These are phyloP conservation scores for Penicillium sclerotigenum DNA, from an alignment of 2,329 filamentous ascomycete species.

Conservation along the genomic window DNA sequence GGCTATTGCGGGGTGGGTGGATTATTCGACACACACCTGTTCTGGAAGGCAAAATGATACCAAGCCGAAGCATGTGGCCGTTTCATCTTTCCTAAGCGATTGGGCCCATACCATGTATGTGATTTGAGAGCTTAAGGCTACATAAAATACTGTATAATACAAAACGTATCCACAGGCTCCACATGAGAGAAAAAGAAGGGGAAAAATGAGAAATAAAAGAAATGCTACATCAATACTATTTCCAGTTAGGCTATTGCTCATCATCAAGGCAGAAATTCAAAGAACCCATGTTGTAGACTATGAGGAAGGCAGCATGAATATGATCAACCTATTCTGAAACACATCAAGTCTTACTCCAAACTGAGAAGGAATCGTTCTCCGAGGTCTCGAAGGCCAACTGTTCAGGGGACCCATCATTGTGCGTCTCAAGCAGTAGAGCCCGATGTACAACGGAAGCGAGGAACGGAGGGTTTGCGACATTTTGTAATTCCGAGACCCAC, in stretches of 20 bases:
- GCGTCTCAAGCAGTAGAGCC: not conserved
- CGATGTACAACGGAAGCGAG: not conserved
- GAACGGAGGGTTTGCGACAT: not conserved
- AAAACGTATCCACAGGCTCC: not conserved
- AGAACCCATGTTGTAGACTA: too few relatives aligned
- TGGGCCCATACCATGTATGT: not conserved
- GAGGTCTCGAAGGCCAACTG: not conserved
- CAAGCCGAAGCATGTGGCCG: not conserved
- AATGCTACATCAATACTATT: not conserved
- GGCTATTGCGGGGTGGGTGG: constrained; percentile 6
- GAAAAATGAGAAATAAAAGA: not conserved
- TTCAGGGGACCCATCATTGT: not conserved
- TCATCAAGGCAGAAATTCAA: not conserved
- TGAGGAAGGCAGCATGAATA: not conserved
- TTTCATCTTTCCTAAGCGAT: not conserved
- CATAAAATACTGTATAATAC: constrained; percentile 2
- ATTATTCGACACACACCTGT: not conserved
- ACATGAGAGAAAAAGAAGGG: not conserved
- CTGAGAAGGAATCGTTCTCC: not conserved
- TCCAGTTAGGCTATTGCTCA: not conserved
- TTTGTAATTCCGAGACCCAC: constrained; percentile 2
- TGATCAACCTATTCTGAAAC: not conserved
- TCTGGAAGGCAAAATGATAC: not conserved
- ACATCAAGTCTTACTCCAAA: not conserved
- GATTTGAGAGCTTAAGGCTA: not conserved